Base-by-base conservation (phyloP, 2,329 filamentous ascomycete genomes). In the Aureobasidium sp. region DNA sequence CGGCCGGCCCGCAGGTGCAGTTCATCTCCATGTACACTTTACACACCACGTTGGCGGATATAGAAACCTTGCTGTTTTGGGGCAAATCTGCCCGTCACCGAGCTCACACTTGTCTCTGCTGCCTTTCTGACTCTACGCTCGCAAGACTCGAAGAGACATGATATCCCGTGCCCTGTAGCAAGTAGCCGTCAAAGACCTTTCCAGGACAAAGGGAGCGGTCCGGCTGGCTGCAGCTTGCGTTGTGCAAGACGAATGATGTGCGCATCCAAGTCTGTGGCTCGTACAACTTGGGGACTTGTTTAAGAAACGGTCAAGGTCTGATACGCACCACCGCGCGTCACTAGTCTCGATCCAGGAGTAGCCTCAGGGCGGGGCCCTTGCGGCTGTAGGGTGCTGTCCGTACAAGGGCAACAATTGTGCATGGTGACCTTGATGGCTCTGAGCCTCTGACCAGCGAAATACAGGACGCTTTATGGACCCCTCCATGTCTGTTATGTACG, bases 191-290 rank as follows among this genome's bases (percentile, higher is more conserved):
- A 58, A 48, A 37, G 54, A 32, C 37, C 27, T 37, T 58, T 6
- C 42, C 42, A 21, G 39, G 42, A 58, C 54, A 58, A 58, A 58
- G 54, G 54, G 16, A 37, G 16, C 21, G n/a, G 15, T 21, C 13
- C 53, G 53, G 53, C 36, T 57, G 54, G 54, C 54, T 47, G 54
- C 54, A 48, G 42, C 53, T 58, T 48, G 54, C 54, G 30, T 55
- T n/a, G 53, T 55, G 41, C 53, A 55, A 54, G 53, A 45, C 39
- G 41, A 44, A 44, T 45, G 29, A 45, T 39, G 54, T 42, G 41
- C 41, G 29, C 41, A 45, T 37, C 54, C 54, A 58, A 58, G 30
- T 30, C 54, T 16, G 45, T 57, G 53, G 53, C 53, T 57, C 53
- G 10, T 34, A 39, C 41, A 15, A 3, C 45, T 34, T 57, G 53